A percentile compares a stretch with the other conserved stretches of the same genome.
Conservation (phyloP, 768 basidiomycete genomes). For the Boletus huronensis region DNA sequence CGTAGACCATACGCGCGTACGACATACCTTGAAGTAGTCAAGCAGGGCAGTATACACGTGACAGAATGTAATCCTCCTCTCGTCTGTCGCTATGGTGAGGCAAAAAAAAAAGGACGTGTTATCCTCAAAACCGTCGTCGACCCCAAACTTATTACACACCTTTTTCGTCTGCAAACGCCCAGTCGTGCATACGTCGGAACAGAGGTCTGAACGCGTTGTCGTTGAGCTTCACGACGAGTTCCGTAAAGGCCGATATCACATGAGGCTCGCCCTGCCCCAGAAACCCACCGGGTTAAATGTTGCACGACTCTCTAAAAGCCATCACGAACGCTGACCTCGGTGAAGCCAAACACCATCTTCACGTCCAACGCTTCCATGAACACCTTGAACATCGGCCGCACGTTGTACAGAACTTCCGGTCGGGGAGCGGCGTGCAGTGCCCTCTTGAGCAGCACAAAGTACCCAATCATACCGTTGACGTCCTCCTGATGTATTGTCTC, state of each 20-base stretch:
- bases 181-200: constrained; percentile 90
- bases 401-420: constrained; percentile 57
- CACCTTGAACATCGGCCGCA: constrained; percentile 68
- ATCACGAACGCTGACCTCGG: constrained; percentile 25
- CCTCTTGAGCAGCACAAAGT: constrained; percentile 68
- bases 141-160: constrained; percentile 33
- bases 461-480: constrained; percentile 34
- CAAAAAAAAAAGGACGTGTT: neutral
- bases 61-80: constrained; percentile 69
- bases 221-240: constrained; percentile 89
- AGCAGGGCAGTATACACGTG: constrained; percentile 70
- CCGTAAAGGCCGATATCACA: constrained; percentile 73
- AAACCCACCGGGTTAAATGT: neutral
- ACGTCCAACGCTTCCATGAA: constrained; percentile 79
- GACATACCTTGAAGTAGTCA: constrained; percentile 80
- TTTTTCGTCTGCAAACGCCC: constrained; percentile 71
- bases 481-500: constrained; percentile 16
- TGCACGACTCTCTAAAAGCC: too few species aligned
- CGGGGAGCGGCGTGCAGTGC: constrained; percentile 63
- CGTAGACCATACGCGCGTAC: too few species aligned
- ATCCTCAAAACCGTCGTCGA: neutral
- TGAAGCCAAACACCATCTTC: constrained; percentile 27
- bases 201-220: constrained; percentile 88
- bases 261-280: constrained; percentile 47
- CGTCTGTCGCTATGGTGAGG: constrained; percentile 25